A percentile compares a stretch with the other conserved stretches of the same genome.
Conservation (phyloP, 208 protist species). For the Leishmania tropica region DNA sequence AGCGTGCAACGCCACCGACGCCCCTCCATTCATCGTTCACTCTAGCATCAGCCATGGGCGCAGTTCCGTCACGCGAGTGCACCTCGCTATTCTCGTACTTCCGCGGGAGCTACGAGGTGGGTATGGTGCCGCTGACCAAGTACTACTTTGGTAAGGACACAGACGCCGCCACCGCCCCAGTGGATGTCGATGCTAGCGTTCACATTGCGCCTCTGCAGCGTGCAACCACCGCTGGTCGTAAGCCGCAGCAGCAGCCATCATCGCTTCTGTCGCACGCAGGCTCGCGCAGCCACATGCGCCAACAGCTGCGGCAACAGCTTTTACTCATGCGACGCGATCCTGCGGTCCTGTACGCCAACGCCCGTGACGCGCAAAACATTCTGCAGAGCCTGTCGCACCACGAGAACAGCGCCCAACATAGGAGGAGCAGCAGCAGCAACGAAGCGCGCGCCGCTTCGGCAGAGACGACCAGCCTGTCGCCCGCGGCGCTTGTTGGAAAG, state of each 20-base stretch:
- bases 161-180: not conserved
- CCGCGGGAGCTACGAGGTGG: conserved; percentile 84
- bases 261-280: not conserved
- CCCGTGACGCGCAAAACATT: conserved; percentile 46
- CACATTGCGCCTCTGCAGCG: not conserved
- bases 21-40: not conserved
- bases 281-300: conserved; percentile 15
- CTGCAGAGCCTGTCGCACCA: conserved; percentile 19
- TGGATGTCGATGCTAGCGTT: not conserved
- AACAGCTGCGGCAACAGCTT: conserved; percentile 68
- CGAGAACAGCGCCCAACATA: not conserved
- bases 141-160: conserved; percentile 63
- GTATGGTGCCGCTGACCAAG: conserved; percentile 80
- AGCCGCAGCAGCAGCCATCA: not conserved
- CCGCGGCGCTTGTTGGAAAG: not conserved
- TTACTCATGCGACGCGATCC: conserved; percentile 71
- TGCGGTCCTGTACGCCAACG: conserved; percentile 68
- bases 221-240: not conserved
- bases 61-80: conserved; percentile 61
- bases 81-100: conserved; percentile 86
- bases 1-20: not conserved
- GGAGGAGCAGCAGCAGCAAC: not conserved
- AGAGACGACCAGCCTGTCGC: not conserved
- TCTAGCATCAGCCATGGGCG: conserved; percentile 51
- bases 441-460: not conserved